phyloP scores from a whole-genome alignment of 805 yeast genomes.

The Candida odintsovae region DNA sequence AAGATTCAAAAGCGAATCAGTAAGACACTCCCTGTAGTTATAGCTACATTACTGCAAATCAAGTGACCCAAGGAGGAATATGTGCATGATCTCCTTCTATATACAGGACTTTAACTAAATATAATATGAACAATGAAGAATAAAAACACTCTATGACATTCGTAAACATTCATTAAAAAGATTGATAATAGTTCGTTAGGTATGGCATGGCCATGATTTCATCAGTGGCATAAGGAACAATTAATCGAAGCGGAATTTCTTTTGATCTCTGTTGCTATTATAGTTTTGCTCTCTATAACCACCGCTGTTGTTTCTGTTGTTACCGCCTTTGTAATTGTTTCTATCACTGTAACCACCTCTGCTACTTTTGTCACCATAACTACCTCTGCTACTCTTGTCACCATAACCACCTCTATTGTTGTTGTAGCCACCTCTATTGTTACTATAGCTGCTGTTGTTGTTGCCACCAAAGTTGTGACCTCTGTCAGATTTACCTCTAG shows the following conservation, averaged over 20 bases:
- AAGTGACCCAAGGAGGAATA: not conserved
- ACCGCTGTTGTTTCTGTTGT: not conserved
- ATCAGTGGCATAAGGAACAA: not conserved
- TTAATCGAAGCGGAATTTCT: not conserved
- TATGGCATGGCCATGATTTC: not conserved
- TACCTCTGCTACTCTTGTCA: not conserved
- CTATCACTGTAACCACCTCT: not conserved
- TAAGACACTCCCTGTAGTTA: no score
- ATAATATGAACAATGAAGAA: not conserved
- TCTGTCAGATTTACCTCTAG: conserved; percentile 5
- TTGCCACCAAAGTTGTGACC: no score
- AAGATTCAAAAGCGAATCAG: no score
- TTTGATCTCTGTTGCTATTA: not conserved
- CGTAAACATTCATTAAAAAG: not conserved
- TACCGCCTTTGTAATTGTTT: not conserved
- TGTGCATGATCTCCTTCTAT: not conserved
- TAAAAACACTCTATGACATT: not conserved
- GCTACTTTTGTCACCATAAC: not conserved
- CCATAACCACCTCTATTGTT: not conserved
- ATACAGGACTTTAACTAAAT: not conserved
- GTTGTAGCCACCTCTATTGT: not conserved
- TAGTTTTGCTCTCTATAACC: not conserved
- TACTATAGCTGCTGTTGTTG: not conserved
- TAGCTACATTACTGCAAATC: no score
- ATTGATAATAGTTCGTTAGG: not conserved